Percentiles rank a stretch among this genome's conserved stretches.
Conservation (phyloP, 306 rosid genomes). For the Castanea sativa region DNA sequence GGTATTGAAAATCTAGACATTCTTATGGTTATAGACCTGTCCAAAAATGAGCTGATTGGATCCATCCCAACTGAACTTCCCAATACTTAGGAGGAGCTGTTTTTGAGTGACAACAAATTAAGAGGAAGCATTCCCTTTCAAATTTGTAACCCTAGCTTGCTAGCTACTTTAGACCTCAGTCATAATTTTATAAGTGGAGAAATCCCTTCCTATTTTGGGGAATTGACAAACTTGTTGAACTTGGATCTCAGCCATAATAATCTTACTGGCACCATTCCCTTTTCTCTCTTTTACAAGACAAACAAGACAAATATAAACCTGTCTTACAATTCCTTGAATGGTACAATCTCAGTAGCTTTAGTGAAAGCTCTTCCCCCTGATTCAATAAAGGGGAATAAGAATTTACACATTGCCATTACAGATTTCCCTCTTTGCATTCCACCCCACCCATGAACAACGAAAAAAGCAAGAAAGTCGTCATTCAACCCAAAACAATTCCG, state of each 20-base stretch:
- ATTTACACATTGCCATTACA: no score
- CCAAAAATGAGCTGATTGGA: neutral
- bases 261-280: neutral
- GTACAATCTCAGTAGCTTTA: no score
- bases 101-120: neutral
- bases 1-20: neutral
- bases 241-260: neutral
- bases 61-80: neutral
- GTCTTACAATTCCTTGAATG: no score
- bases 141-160: neutral
- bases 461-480: no score
- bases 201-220: neutral
- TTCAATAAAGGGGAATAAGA: no score
- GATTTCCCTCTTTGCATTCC: no score
- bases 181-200: neutral
- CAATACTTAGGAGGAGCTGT: neutral
- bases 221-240: neutral
- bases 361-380: no score
- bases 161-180: neutral
- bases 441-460: no score
- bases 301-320: no score
- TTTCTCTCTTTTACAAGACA: no score
- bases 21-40: neutral
- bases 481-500: no score
- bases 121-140: neutral